A percentile compares a stretch with the other conserved stretches of the same genome.
Conservation (phyloP, 2,329 filamentous ascomycete species). For the Paecilomyces fulvus region DNA sequence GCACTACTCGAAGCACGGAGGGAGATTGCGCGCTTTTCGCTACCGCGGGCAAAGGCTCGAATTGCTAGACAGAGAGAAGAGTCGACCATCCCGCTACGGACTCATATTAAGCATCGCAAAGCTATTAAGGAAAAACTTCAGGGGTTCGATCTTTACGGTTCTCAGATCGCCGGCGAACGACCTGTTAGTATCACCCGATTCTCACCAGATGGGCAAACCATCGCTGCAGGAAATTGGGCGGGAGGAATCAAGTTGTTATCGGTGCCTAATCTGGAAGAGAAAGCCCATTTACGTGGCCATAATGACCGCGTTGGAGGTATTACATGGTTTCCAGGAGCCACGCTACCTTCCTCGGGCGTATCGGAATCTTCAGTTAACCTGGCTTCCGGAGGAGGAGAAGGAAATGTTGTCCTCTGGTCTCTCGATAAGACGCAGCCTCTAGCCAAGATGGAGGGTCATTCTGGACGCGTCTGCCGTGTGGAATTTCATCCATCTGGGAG, state of each 20-base stretch:
- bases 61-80: constrained; percentile 72
- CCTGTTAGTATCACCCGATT: constrained; percentile 89
- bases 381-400: constrained; percentile 83
- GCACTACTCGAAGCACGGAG: constrained; percentile 68
- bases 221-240: constrained; percentile 89
- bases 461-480: constrained; percentile 77
- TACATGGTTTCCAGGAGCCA: constrained; percentile 80
- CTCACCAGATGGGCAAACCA: constrained; percentile 70
- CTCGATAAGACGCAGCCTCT: constrained; percentile 77
- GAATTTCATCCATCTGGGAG: constrained; percentile 90
- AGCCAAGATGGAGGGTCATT: constrained; percentile 73
- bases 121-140: constrained; percentile 73
- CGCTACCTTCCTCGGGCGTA: constrained; percentile 60
- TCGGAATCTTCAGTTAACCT: constrained; percentile 71
- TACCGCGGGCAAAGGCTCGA: constrained; percentile 71
- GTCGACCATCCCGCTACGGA: constrained; percentile 72
- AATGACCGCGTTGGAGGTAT: constrained; percentile 83
- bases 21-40: constrained; percentile 71
- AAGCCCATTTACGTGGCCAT: constrained; percentile 69
- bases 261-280: constrained; percentile 73
- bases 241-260: constrained; percentile 80
- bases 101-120: constrained; percentile 88
- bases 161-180: constrained; percentile 83
- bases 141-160: constrained; percentile 83
- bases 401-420: constrained; percentile 83